phyloP scores from a whole-genome alignment of 2,329 filamentous ascomycete species.

The Fusarium dimerum region DNA sequence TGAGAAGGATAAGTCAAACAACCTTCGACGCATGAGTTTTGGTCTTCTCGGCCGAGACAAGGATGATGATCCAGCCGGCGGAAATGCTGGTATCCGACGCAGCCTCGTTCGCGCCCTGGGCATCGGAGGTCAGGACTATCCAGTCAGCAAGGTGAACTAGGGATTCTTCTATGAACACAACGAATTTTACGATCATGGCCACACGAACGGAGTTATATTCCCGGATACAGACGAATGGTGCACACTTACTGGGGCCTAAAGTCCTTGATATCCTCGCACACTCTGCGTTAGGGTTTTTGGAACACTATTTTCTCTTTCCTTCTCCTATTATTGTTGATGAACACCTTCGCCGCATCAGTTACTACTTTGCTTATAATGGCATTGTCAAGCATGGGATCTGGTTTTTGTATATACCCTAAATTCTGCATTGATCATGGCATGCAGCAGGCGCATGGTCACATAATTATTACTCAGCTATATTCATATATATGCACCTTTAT shows the following conservation, averaged over 20 bases:
- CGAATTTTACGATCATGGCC: conserved; percentile 21
- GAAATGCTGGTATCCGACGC: conserved; percentile 43
- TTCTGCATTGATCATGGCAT: not conserved
- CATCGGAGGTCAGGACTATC: conserved; percentile 33
- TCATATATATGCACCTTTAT: not conserved
- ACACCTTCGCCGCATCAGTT: not conserved
- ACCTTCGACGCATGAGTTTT: conserved; percentile 48
- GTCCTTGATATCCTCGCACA: not conserved
- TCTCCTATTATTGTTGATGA: not conserved
- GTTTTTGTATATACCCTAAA: not conserved
- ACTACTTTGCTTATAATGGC: not conserved
- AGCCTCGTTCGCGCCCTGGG: conserved; percentile 50
- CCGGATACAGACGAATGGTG: not conserved
- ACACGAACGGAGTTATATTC: not conserved
- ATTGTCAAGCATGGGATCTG: not conserved
- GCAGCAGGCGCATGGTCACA: not conserved
- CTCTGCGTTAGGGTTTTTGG: not conserved
- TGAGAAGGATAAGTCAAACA: conserved; percentile 29
- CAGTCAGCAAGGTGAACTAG: conserved; percentile 16
- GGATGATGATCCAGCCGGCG: conserved; percentile 31
- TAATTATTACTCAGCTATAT: not conserved
- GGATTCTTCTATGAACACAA: conserved; percentile 6
- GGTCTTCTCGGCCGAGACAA: conserved; percentile 46
- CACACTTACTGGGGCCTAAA: too few species aligned
- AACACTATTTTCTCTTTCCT: not conserved